Percentiles rank a stretch among this genome's conserved stretches.
Evolutionary conservation across 164 flowering plant genomes (phyloP).

Genomic region (Vitis riparia): DNA sequence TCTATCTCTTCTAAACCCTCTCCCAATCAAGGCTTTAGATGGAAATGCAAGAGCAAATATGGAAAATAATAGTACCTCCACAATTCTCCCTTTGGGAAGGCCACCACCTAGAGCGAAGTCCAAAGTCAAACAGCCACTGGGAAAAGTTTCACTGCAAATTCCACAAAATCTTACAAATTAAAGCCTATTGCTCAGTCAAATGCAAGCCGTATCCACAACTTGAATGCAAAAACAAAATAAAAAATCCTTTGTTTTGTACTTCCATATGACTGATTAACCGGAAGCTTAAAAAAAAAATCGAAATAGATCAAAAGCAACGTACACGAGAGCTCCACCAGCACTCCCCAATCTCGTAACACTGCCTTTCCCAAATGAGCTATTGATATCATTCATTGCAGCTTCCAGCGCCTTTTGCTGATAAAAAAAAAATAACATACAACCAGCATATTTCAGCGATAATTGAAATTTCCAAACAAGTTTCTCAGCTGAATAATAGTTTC

Average conservation of each 20-base stretch:
- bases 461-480: background rate
- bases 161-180: constrained; percentile 2
- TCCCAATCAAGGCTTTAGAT: background rate
- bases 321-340: constrained; percentile 99
- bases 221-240: background rate
- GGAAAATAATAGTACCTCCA: constrained; percentile 59
- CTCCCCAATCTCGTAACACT: constrained; percentile 98
- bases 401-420: constrained; percentile 95
- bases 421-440: background rate
- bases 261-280: too few relatives aligned
- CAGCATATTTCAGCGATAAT: background rate
- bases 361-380: constrained; percentile 94
- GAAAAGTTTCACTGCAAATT: constrained; percentile 88
- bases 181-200: constrained; percentile 1
- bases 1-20: too few relatives aligned
- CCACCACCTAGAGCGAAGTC: constrained; percentile 98
- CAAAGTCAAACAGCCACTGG: constrained; percentile 94
- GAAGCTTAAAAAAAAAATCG: background rate
- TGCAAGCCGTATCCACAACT: background rate
- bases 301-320: constrained; percentile 23
- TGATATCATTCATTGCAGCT: constrained; percentile 97
- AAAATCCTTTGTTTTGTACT: background rate
- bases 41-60: background rate
- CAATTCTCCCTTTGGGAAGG: constrained; percentile 95
- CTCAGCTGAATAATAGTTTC: too few relatives aligned